These are phyloP conservation scores for Amaranthus cruentus DNA, from an alignment of 148 eudicot species.

Conservation along the genomic window DNA sequence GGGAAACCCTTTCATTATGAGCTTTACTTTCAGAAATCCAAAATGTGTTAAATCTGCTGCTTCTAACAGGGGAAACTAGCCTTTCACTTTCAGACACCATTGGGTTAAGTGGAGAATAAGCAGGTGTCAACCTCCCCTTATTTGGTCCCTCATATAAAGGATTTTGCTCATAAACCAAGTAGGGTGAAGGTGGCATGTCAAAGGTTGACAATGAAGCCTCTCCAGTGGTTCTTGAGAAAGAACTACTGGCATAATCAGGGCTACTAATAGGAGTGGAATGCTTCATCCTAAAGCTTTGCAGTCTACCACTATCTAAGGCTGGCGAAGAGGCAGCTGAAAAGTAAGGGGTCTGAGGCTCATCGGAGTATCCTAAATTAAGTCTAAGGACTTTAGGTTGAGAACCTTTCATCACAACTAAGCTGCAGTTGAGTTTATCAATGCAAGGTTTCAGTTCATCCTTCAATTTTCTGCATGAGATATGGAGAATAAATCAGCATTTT, in stretches of 20 bases:
- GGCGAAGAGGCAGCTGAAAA: slow-evolving; percentile 79
- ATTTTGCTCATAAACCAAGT: slow-evolving; percentile 61
- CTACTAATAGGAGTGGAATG: slow-evolving; percentile 79
- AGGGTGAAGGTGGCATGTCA: slow-evolving; percentile 47
- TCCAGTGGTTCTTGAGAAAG: slow-evolving; percentile 51
- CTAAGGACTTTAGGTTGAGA: slow-evolving; percentile 69
- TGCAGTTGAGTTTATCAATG: slow-evolving; percentile 72
- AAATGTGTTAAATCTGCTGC: slow-evolving; percentile 23
- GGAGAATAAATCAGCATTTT: background rate
- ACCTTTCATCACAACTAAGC: slow-evolving; percentile 81
- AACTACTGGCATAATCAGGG: slow-evolving; percentile 65
- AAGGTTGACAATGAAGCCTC: slow-evolving; percentile 46
- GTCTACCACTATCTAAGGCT: slow-evolving; percentile 38
- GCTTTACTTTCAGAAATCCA: slow-evolving; percentile 41
- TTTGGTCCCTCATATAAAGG: slow-evolving; percentile 67
- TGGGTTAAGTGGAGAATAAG: slow-evolving; percentile 18
- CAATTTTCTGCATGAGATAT: slow-evolving; percentile 48
- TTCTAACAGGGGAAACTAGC: slow-evolving; percentile 26
- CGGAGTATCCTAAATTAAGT: slow-evolving; percentile 57
- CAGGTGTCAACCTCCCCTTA: slow-evolving; percentile 36
- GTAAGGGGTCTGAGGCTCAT: slow-evolving; percentile 70
- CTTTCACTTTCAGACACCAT: slow-evolving; percentile 26
- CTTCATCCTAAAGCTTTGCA: slow-evolving; percentile 46
- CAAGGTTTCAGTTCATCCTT: slow-evolving; percentile 80
- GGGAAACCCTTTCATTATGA: slow-evolving; percentile 25